phyloP scores from a whole-genome alignment of 345 rosid genomes.

The Lumnitzera littorea region DNA sequence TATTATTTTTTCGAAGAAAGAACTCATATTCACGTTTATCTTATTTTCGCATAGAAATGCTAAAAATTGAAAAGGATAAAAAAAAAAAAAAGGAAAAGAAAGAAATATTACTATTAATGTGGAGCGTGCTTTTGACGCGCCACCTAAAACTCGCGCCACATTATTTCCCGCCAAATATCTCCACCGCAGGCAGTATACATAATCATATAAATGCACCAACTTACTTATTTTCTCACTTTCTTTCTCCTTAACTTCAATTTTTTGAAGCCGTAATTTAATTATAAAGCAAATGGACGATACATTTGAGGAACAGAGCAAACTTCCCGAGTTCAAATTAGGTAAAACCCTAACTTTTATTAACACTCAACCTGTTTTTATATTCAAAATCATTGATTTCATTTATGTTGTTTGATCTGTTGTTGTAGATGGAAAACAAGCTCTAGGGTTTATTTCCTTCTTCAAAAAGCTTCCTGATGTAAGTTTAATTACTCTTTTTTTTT shows the following conservation, averaged over 20 bases:
- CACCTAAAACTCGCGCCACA: constrained; percentile 21
- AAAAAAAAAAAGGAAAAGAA: too few relatives aligned
- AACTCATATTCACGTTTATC: too few relatives aligned
- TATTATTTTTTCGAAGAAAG: too few relatives aligned
- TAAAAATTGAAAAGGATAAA: too few relatives aligned
- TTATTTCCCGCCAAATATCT: constrained; percentile 56
- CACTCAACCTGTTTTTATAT: neutral
- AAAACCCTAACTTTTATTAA: constrained; percentile 4
- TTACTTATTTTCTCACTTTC: neutral
- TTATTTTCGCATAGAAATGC: too few relatives aligned
- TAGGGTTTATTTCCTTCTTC: constrained; percentile 94
- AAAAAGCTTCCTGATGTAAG: constrained; percentile 80
- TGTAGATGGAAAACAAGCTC: constrained; percentile 89
- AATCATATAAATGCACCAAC: neutral
- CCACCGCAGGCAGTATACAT: neutral
- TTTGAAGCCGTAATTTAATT: too few relatives aligned
- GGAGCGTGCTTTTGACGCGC: constrained; percentile 14
- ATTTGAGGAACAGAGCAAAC: constrained; percentile 56
- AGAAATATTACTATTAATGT: too few relatives aligned
- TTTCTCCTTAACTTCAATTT: neutral
- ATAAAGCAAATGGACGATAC: constrained; percentile 37
- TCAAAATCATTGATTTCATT: neutral
- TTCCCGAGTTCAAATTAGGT: constrained; percentile 95
- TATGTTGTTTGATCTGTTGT: constrained; percentile 1
- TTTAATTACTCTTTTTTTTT: neutral